Evolutionary conservation across 768 basidiomycete genomes (phyloP).

Genomic region (Boletus coccyginus): DNA sequence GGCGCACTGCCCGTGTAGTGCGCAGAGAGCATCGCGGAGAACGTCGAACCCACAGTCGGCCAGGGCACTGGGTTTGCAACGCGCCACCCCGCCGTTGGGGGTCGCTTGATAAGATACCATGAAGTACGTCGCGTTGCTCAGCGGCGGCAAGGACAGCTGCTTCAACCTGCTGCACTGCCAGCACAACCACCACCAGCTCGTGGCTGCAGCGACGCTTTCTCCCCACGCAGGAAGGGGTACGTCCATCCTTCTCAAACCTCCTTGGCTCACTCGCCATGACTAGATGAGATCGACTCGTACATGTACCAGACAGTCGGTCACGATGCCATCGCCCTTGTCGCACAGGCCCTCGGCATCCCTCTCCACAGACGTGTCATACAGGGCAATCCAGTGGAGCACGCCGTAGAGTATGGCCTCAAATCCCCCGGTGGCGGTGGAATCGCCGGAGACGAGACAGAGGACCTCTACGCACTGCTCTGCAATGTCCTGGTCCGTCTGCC

Average conservation of each 20-base stretch:
- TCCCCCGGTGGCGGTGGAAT: conserved; percentile 49
- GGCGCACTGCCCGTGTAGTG: conserved; percentile 23
- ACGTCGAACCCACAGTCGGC: not conserved
- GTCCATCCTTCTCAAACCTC: conserved; percentile 1
- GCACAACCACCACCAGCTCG: conserved; percentile 79
- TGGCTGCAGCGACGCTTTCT: conserved; percentile 85
- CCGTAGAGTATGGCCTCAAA: conserved; percentile 81
- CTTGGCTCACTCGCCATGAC: conserved; percentile 3
- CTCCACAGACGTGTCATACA: conserved; percentile 79
- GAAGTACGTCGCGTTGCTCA: conserved; percentile 93
- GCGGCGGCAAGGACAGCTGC: conserved; percentile 97
- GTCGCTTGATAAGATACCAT: conserved; percentile 42
- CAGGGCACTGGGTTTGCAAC: not conserved
- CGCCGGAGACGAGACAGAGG: conserved; percentile 93
- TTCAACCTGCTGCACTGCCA: conserved; percentile 91
- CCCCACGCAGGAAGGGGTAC: conserved; percentile 84
- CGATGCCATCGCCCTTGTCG: conserved; percentile 85
- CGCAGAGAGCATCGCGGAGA: conserved; percentile 69
- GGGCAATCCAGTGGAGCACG: conserved; percentile 78
- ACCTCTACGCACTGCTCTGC: conserved; percentile 70
- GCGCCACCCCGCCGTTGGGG: conserved; percentile 15
- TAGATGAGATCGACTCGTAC: conserved; percentile 98
- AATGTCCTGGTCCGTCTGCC: conserved; percentile 67
- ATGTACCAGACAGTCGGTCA: conserved; percentile 99
- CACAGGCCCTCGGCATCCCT: conserved; percentile 81